Base-by-base conservation (phyloP, 192 early-diverging fungal genomes). In the Coemansia sp. region DNA sequence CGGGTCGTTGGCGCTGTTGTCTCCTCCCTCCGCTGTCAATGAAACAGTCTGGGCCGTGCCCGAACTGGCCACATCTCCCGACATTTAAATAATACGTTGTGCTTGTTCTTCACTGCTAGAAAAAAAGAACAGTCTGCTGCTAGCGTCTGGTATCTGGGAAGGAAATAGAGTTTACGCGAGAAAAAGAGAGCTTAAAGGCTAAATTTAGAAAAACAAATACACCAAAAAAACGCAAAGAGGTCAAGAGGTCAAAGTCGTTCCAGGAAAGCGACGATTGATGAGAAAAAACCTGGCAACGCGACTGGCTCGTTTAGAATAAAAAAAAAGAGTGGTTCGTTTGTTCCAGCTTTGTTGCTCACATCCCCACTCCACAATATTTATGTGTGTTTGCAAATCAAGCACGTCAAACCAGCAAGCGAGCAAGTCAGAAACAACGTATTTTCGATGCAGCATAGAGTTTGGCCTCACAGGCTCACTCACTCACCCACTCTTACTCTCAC, bases 1-100 rank as follows among this genome's bases (percentile, higher is more conserved):
- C 5, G 59, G 17, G 21, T 67, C 67, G 13, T 49, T 42, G 24
- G 63, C 17, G 14, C 53, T 52, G 59, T 56, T 62, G 34, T 8
- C 30, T 8, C 30, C 30, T 3, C 34, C 34, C 34, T 57, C 52
- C 42, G 49, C 55, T 59, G 48, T n/a, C 57, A 24, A 21, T n/a
- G 37, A 17, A 14, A 12, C 44, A 23, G 61, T 37, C 17, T 42
- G 30, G 14, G 50, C 24, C 21, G 51, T 10, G 24, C 43, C 41
- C 25, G 60, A 24, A 11, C 44, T 46, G 37, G 37, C 53, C 23
- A 41, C 34, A 15, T 64, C 62, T 46, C 53, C 62, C 27, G 62
- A 64, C 62, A 64, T 45, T 21, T n/a, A 45, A 45, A 45, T 9
- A 45, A 9, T 45, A n/a, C 43, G 15, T 10, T 19, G 18, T 43